A percentile compares a stretch with the other conserved stretches of the same genome.
Conservation (phyloP, 2,329 filamentous ascomycete species). For the Fusarium solani-melongenae region DNA sequence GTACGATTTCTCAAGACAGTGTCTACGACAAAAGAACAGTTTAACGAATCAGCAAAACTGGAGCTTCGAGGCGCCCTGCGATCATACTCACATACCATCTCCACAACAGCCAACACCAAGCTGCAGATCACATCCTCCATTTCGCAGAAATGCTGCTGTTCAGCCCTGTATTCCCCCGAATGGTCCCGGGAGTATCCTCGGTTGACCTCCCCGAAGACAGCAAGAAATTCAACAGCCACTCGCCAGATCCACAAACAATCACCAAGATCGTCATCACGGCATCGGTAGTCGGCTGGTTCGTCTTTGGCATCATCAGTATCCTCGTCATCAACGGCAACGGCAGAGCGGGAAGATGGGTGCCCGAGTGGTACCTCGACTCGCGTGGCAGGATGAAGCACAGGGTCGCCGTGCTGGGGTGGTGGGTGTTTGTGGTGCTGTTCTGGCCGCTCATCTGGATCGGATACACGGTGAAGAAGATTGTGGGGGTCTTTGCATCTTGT, state of each 20-base stretch:
- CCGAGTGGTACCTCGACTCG: slow-evolving; percentile 49
- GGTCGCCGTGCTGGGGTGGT: slow-evolving; percentile 43
- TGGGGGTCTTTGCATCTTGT: slow-evolving; percentile 45
- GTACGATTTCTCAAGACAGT: background rate
- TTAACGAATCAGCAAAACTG: background rate
- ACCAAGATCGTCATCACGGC: slow-evolving; percentile 42
- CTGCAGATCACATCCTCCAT: background rate
- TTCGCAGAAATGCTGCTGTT: background rate
- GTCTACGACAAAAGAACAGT: background rate
- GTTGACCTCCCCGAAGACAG: background rate
- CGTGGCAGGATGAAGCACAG: slow-evolving; percentile 32
- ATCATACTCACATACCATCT: background rate
- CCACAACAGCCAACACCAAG: background rate
- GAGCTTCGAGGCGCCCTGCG: background rate
- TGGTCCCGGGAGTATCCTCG: background rate
- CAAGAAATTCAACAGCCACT: slow-evolving; percentile 17
- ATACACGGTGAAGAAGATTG: slow-evolving; percentile 74
- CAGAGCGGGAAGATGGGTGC: slow-evolving; percentile 46
- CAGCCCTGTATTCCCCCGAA: background rate
- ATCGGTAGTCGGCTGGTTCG: slow-evolving; percentile 44
- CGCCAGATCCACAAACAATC: slow-evolving; percentile 10
- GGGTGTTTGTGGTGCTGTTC: slow-evolving; percentile 43
- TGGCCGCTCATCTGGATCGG: slow-evolving; percentile 73
- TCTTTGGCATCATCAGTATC: slow-evolving; percentile 47
- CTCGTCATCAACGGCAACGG: slow-evolving; percentile 47